Conservation (phyloP, 2,329 filamentous ascomycete species). For the Colletotrichum australisinense region DNA sequence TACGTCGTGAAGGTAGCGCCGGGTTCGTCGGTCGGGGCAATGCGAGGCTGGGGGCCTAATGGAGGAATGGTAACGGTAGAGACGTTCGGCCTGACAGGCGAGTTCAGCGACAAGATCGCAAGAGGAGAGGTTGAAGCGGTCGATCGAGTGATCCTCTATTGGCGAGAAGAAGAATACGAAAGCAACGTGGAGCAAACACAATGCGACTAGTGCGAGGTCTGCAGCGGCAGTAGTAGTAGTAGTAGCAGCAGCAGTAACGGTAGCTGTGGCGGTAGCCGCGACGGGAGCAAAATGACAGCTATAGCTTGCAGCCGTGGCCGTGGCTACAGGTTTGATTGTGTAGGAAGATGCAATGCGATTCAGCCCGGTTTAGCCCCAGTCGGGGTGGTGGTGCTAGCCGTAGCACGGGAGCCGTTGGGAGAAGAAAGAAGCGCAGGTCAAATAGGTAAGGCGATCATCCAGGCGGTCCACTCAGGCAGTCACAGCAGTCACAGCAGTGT, state of each 20-base stretch:
- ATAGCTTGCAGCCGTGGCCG: background rate
- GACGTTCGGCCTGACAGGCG: constrained; percentile 4
- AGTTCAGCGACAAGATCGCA: background rate
- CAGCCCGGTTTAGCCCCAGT: background rate
- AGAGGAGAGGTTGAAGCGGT: background rate
- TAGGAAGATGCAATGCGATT: background rate
- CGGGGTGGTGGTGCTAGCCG: background rate
- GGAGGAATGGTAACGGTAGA: background rate
- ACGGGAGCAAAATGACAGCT: background rate
- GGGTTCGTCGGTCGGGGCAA: background rate
- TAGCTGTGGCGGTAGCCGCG: background rate
- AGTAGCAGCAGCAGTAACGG: background rate
- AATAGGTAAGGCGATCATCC: background rate
- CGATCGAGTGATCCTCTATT: background rate
- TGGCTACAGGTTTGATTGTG: constrained; percentile 2
- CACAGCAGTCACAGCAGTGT: background rate
- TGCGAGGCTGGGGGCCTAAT: background rate
- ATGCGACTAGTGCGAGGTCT: constrained; percentile 6
- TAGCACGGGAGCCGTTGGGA: background rate
- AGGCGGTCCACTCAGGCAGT: background rate
- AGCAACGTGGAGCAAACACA: constrained; percentile 5
- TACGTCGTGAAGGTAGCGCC: background rate
- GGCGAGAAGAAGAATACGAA: constrained; percentile 13
- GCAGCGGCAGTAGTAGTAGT: background rate
- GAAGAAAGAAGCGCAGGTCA: background rate